Evolutionary conservation across 2,329 filamentous ascomycete genomes (phyloP), one percentile per base, ranked within the genome.

Genomic region (Fusarium armeniacum): DNA sequence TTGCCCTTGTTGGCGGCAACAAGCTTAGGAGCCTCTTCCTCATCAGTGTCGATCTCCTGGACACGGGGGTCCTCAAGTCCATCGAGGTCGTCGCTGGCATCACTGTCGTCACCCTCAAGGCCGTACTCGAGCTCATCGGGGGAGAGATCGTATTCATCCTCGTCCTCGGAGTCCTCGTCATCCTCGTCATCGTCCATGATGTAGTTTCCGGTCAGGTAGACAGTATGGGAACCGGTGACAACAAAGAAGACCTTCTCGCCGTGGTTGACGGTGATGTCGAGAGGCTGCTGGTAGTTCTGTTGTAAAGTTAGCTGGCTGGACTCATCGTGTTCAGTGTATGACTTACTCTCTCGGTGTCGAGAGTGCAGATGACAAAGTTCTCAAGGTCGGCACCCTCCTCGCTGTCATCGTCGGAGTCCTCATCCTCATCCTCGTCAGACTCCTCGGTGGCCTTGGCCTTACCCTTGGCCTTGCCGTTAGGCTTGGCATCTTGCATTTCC

Each of bases 181-280:
- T 88, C 87, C 51, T 88, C 87, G 49, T 88, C 86, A 52, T 90
- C 87, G 47, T 91, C 87, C 77, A 96, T 88, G 73, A 99, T 88
- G 82, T 97, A 98, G 89, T 99, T 99, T 75, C 96, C 96, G 68
- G 95, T 98, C 65, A 99, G 88, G 83, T 91, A 96, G 77, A 99
- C 86, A 70, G 92, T 89, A 86, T 98, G 94, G 68, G 93, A 96
- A 76, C 96, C 96, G 67, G 88, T 90, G 72, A 97, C 94, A 78
- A 92, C 89, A 85, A 99, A 98, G 87, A 93, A 97, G 72, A 98
- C 91, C 75, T 89, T 89, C 86, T 99, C 96, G 74, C 92, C 89
- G 80, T 97, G 92, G 76, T 89, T 90, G 78, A 99, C 89, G 70
- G 93, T 96, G 81, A 99, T 93, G 82, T 99, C 93, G 63, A 99